Evolutionary conservation across 2,329 filamentous ascomycete genomes (phyloP).

Genomic region (Alternaria ethzedia): DNA sequence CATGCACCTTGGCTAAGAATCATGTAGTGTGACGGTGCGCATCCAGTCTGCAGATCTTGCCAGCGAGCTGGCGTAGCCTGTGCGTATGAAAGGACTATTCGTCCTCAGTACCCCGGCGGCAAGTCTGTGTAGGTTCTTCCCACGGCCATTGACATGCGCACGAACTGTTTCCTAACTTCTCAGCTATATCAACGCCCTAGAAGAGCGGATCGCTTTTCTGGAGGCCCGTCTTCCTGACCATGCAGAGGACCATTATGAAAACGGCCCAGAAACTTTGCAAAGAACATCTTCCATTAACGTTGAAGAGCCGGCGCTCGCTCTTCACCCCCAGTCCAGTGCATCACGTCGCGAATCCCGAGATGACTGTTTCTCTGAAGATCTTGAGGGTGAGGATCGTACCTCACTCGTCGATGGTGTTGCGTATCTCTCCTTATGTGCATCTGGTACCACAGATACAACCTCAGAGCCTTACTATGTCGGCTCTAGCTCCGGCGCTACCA

Average conservation of each 20-base stretch:
- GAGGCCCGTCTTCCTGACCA: constrained; percentile 34
- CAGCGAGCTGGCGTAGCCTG: constrained; percentile 26
- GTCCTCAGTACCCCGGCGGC: constrained; percentile 36
- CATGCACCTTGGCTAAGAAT: background rate
- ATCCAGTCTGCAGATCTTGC: constrained; percentile 32
- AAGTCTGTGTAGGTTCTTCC: constrained; percentile 29
- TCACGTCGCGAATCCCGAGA: constrained; percentile 10
- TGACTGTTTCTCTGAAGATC: constrained; percentile 16
- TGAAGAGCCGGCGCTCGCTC: background rate
- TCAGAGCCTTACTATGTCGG: constrained; percentile 36
- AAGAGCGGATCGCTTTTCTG: constrained; percentile 36
- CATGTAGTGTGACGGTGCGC: constrained; percentile 30
- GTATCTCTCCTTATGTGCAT: constrained; percentile 36
- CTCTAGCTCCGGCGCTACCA: constrained; percentile 36
- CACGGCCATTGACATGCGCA: background rate
- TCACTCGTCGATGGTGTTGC: constrained; percentile 36
- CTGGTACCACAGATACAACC: constrained; percentile 30
- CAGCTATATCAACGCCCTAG: constrained; percentile 35
- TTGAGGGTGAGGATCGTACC: constrained; percentile 28
- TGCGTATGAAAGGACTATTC: constrained; percentile 30
- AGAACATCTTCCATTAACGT: background rate
- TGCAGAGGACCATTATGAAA: constrained; percentile 31
- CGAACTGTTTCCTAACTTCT: background rate
- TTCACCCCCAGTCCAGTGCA: background rate
- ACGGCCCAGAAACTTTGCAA: constrained; percentile 1